Conservation (phyloP, 768 basidiomycete genomes). For the Fistulinella prunicolor region DNA sequence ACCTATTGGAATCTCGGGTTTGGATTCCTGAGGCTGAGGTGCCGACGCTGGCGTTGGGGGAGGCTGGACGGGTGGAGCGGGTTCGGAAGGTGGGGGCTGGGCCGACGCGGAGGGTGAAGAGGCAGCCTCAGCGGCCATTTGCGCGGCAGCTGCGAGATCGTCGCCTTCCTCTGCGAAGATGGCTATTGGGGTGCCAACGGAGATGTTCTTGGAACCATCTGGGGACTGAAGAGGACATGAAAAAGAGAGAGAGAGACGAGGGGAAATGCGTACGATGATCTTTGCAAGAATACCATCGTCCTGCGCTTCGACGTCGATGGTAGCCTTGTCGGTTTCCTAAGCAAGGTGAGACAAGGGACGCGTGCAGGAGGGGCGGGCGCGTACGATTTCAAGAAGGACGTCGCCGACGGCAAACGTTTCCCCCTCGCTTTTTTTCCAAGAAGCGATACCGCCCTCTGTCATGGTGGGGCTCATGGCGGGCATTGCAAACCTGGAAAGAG, state of each 20-base stretch:
- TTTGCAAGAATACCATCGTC: slow-evolving; percentile 96
- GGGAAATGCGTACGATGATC: slow-evolving; percentile 71
- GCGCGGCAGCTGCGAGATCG: slow-evolving; percentile 79
- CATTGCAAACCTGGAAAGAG: slow-evolving; percentile 88
- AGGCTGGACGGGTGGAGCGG: slow-evolving; percentile 39
- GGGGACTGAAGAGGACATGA: slow-evolving; percentile 46
- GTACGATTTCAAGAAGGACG: slow-evolving; percentile 92
- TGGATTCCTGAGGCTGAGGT: slow-evolving; percentile 40
- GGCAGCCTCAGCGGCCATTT: slow-evolving; percentile 62
- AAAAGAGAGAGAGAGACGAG: neutral
- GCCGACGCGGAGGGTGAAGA: slow-evolving; percentile 36
- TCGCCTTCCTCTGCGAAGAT: slow-evolving; percentile 95
- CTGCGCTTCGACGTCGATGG: slow-evolving; percentile 98
- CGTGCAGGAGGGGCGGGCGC: slow-evolving; percentile 24
- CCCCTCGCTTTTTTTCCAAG: slow-evolving; percentile 97
- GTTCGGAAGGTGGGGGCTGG: slow-evolving; percentile 39
- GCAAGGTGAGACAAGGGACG: slow-evolving; percentile 8
- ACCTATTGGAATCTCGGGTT: slow-evolving; percentile 57
- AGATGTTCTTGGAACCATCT: slow-evolving; percentile 85
- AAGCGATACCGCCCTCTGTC: slow-evolving; percentile 98
- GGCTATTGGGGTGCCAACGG: slow-evolving; percentile 87
- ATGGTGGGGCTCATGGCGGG: slow-evolving; percentile 99
- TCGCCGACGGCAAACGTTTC: slow-evolving; percentile 87
- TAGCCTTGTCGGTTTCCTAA: slow-evolving; percentile 99
- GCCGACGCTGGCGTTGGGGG: slow-evolving; percentile 34